Conservation (phyloP, 208 protist genomes). For the Naegleria gruberi region DNA sequence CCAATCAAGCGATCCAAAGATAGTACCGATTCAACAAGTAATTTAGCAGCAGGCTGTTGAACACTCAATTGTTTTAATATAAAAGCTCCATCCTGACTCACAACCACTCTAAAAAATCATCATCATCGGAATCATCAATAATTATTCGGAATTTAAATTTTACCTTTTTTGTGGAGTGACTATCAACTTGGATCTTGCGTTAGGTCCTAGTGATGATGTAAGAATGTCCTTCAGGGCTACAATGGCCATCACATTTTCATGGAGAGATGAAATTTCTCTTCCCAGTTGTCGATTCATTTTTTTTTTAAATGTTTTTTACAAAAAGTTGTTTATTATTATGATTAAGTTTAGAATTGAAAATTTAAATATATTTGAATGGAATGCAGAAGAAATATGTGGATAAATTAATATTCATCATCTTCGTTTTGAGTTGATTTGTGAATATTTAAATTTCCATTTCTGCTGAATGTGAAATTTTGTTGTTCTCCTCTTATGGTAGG, state of each 20-base stretch:
- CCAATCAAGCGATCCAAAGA: not conserved
- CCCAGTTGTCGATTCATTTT: no score
- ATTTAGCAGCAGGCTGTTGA: not conserved
- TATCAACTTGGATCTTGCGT: conserved; percentile 6
- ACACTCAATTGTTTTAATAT: conserved; percentile 8
- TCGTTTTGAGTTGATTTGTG: no score
- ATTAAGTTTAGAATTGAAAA: no score
- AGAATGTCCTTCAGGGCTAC: not conserved
- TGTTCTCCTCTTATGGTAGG: not conserved
- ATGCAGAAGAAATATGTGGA: no score
- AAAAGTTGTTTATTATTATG: no score
- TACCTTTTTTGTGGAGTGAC: not conserved
- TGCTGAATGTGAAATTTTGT: no score
- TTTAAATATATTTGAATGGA: no score
- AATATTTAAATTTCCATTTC: no score
- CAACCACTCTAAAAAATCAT: not conserved
- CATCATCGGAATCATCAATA: not conserved
- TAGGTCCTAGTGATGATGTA: not conserved
- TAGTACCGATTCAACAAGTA: not conserved
- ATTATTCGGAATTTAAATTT: not conserved
- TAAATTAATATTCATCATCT: no score
- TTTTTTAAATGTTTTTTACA: no score
- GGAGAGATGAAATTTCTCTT: no score
- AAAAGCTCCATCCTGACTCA: conserved; percentile 11
- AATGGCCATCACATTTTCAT: conserved; percentile 15